These are phyloP conservation scores for Diospyros kaki DNA, from an alignment of 148 eudicot species.

Conservation along the genomic window DNA sequence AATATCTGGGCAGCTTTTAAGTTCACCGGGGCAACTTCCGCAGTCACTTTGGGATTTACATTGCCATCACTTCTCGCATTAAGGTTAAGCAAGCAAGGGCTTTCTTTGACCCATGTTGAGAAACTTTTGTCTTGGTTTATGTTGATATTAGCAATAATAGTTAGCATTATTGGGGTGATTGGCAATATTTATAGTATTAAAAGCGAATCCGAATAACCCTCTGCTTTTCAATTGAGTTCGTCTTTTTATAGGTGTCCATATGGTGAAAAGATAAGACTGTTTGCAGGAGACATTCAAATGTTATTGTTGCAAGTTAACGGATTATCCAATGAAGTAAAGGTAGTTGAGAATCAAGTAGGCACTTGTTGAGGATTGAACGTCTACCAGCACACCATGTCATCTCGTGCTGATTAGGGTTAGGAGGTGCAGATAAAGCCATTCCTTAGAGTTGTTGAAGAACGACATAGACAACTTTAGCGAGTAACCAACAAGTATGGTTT, in stretches of 20 bases:
- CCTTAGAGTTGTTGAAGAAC: not conserved
- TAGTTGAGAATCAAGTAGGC: not conserved
- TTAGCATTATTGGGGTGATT: conserved; percentile 57
- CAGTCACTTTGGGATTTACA: conserved; percentile 74
- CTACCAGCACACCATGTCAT: not conserved
- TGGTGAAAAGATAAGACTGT: not conserved
- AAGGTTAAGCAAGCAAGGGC: conserved; percentile 46
- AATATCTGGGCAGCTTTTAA: conserved; percentile 85
- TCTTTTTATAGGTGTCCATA: not conserved
- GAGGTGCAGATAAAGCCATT: not conserved
- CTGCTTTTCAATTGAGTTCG: not conserved
- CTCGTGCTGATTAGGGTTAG: not conserved
- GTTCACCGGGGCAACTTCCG: conserved; percentile 85
- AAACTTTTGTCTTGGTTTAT: conserved; percentile 52
- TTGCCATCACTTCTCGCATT: conserved; percentile 71
- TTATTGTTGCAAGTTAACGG: not conserved
- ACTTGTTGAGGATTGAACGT: not conserved
- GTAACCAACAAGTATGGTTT: not conserved
- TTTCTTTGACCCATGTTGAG: conserved; percentile 36
- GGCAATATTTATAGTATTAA: conserved; percentile 60
- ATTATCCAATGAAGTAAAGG: not conserved
- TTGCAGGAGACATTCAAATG: not conserved
- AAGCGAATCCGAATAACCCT: conserved; percentile 24
- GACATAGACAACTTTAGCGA: not conserved
- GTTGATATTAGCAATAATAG: conserved; percentile 59